Percentiles rank a stretch among this genome's conserved stretches.
These are phyloP conservation scores for Rhododendron simsii DNA, from an alignment of 148 eudicot genomes.

Conservation along the genomic window DNA sequence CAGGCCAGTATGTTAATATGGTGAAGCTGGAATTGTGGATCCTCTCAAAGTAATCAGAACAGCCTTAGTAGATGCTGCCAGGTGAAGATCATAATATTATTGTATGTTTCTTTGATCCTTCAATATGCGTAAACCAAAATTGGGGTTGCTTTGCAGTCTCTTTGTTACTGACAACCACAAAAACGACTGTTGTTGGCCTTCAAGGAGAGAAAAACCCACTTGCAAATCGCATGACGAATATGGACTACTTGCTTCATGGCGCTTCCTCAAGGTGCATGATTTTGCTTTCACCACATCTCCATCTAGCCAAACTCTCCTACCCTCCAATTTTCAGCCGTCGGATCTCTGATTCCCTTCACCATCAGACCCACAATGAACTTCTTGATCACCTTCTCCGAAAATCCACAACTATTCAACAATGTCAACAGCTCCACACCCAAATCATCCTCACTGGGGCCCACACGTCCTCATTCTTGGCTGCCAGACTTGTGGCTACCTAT, in stretches of 20 bases:
- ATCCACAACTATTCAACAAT: slow-evolving; percentile 26
- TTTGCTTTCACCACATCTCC: neutral
- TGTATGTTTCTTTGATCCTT: neutral
- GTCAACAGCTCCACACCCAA: slow-evolving; percentile 39
- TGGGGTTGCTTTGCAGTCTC: slow-evolving; percentile 48
- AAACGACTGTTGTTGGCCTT: slow-evolving; percentile 59
- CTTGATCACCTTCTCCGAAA: slow-evolving; percentile 36
- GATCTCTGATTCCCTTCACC: neutral
- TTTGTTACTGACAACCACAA: slow-evolving; percentile 74
- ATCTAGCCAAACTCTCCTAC: neutral
- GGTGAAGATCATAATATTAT: slow-evolving; percentile 35
- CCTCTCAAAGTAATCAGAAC: slow-evolving; percentile 94
- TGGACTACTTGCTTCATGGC: slow-evolving; percentile 46
- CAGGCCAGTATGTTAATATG: slow-evolving; percentile 87
- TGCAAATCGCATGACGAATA: slow-evolving; percentile 63
- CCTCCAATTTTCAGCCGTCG: neutral
- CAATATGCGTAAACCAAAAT: no score
- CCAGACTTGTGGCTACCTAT: slow-evolving; percentile 40
- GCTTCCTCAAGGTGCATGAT: slow-evolving; percentile 7
- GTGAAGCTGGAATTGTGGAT: slow-evolving; percentile 85
- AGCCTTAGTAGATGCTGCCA: slow-evolving; percentile 90
- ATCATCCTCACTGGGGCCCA: slow-evolving; percentile 22
- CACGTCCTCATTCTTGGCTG: slow-evolving; percentile 37
- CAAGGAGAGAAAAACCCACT: slow-evolving; percentile 46
- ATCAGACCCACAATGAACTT: slow-evolving; percentile 17